phyloP scores from a whole-genome alignment of 352 stramenopile species.

The Pythium coloratum region DNA sequence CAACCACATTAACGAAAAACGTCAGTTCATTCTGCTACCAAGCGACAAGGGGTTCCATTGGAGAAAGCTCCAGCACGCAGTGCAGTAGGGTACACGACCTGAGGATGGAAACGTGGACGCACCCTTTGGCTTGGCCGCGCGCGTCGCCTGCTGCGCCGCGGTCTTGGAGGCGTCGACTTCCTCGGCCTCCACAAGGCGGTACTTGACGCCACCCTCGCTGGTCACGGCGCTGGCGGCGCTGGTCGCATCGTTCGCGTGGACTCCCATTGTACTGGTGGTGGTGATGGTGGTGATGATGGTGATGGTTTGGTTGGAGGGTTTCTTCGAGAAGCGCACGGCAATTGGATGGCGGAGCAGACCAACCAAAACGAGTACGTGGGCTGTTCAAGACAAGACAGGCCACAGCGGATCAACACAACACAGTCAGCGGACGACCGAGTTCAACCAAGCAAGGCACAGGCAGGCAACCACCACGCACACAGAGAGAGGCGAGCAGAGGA shows the following conservation, averaged over 20 bases:
- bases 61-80: background rate
- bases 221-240: slow-evolving; percentile 20
- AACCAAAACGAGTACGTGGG: slow-evolving; percentile 14
- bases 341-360: slow-evolving; percentile 10
- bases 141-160: slow-evolving; percentile 14
- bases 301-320: background rate
- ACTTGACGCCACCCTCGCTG: slow-evolving; percentile 59
- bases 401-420: background rate
- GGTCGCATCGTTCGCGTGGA: slow-evolving; percentile 35
- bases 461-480: background rate
- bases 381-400: slow-evolving; percentile 1
- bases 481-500: background rate
- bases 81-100: background rate
- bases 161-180: slow-evolving; percentile 71
- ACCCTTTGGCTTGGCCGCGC: slow-evolving; percentile 27
- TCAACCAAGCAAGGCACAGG: background rate
- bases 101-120: slow-evolving; percentile 15
- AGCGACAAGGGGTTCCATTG: background rate
- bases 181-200: slow-evolving; percentile 80
- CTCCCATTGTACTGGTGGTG: slow-evolving; percentile 26
- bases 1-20: background rate
- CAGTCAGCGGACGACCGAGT: background rate
- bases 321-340: background rate
- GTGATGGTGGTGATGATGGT: slow-evolving; percentile 1
- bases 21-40: background rate